Evolutionary conservation across 352 stramenopile species (phyloP).

Genomic region (Phytopythium delawarense): DNA sequence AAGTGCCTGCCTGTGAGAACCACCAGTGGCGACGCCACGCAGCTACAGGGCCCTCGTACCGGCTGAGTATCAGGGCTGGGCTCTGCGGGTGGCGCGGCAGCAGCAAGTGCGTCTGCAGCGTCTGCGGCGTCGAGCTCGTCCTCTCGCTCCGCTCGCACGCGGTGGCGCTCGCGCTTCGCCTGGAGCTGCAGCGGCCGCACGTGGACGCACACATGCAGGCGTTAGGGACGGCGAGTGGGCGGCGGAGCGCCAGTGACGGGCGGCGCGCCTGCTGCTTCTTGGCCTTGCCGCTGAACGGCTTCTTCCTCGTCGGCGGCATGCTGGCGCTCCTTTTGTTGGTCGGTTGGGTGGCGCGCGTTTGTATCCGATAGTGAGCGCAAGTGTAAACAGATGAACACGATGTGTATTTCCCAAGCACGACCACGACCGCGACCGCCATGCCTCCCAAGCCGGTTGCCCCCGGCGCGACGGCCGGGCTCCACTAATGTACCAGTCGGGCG

Average conservation of each 20-base stretch:
- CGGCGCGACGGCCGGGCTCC: no score
- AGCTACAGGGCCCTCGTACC: conserved; percentile 3
- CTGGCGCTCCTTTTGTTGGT: no score
- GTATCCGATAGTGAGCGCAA: no score
- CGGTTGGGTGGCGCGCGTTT: no score
- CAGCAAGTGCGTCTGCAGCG: neutral
- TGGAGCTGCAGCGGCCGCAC: conserved; percentile 33
- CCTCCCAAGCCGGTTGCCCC: no score
- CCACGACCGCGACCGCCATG: no score
- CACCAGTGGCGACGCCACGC: neutral
- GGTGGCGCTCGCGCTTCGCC: conserved; percentile 70
- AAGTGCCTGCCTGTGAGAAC: neutral
- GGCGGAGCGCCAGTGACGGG: no score
- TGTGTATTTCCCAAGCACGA: no score
- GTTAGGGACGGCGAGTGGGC: neutral
- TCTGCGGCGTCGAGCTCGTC: conserved; percentile 15
- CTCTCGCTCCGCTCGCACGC: conserved; percentile 20
- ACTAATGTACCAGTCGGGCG: no score
- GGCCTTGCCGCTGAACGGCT: conserved; percentile 83
- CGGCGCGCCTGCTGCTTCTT: conserved; percentile 79
- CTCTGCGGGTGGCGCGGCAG: conserved; percentile 1
- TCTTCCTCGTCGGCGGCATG: conserved; percentile 49
- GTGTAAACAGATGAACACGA: no score
- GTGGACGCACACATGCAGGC: neutral
- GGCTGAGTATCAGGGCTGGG: neutral